Base-by-base conservation (phyloP, 441 rosid species). In the Arabidopsis lyrata region DNA sequence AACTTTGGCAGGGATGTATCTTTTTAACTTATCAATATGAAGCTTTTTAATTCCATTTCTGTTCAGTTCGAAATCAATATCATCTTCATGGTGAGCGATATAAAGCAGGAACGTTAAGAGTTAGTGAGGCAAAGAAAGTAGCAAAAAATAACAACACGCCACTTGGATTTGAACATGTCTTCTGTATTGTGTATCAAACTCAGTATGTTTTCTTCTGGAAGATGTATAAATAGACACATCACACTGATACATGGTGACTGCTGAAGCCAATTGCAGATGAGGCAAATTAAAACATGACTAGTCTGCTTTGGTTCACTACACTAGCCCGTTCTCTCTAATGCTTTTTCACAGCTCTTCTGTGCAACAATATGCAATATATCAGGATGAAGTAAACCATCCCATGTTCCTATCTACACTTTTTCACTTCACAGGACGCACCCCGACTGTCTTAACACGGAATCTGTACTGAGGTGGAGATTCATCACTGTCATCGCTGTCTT, bases 371-470 rank as follows among this genome's bases (percentile, higher is more conserved):
- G 58, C 10, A 13, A 22, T 4, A 27, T 58, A 68, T 67, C 42
- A 34, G 69, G 68, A 74, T 48, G 68, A 50, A 61, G 48, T 27
- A 67, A 49, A 60, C 49, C 75, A 60, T 27, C 52, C 54, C 69
- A 32, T 57, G 4, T 12, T 20, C 76, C 27, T 68, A 32, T 55
- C 39, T 65, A 68, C 22, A 47, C 16, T 27, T 29, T 53, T 66
- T 90, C 81, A 94, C 78, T 90, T 91, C 48, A 93, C 97, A 15
- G 92, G 82, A 49, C 91, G 85, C 41, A 86, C 88, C 44, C 95
- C 96, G 13, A 85, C 89, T 29, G 93, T 91, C 82, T 79, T 87
- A 22, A 94, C 88, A 20, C 96, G 92, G 82, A 94, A 94, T 38
- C 93, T 81, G 73, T 84, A 94, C 80, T 85, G 95, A 69, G 93